Percentiles rank a stretch among this genome's conserved stretches.
Evolutionary conservation across 192 early-diverging fungal genomes (phyloP).

Genomic region (Linderina pennispora): DNA sequence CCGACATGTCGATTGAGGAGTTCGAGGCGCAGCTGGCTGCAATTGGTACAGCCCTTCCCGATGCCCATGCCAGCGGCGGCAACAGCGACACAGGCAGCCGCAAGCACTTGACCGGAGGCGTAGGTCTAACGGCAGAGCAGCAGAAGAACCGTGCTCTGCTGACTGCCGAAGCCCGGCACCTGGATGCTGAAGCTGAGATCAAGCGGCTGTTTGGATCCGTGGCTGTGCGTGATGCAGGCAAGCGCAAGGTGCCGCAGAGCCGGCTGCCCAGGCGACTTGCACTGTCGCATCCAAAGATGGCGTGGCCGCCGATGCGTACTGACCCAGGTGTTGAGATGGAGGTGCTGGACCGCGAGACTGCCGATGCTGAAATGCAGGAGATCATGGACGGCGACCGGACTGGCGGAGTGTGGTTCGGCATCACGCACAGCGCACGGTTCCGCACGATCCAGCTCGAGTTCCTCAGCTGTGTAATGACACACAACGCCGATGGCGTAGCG

Average conservation of each 20-base stretch:
- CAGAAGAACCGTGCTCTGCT: constrained; percentile 37
- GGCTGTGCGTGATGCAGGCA: constrained; percentile 49
- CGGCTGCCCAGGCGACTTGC: constrained; percentile 34
- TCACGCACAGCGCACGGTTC: constrained; percentile 69
- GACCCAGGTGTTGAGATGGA: constrained; percentile 37
- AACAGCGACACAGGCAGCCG: constrained; percentile 8
- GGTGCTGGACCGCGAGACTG: constrained; percentile 46
- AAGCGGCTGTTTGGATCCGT: constrained; percentile 82
- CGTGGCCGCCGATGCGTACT: constrained; percentile 61
- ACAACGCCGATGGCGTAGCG: constrained; percentile 69
- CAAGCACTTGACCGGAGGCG: constrained; percentile 7
- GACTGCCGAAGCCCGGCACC: constrained; percentile 51
- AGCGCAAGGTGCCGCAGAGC: constrained; percentile 5
- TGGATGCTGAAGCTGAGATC: constrained; percentile 88
- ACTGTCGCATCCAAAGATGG: constrained; percentile 63
- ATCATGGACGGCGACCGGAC: constrained; percentile 24
- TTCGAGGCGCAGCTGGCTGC: constrained; percentile 32
- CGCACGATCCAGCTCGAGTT: constrained; percentile 71
- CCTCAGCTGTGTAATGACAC: constrained; percentile 60
- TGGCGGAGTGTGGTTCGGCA: constrained; percentile 47
- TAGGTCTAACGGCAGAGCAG: constrained; percentile 21
- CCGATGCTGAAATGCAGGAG: constrained; percentile 29
- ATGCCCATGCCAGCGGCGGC: neutral
- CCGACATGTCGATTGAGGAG: constrained; percentile 35
- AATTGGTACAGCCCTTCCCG: constrained; percentile 6